Evolutionary conservation across 164 flowering plant genomes (phyloP).

Genomic region (Macadamia integrifolia): DNA sequence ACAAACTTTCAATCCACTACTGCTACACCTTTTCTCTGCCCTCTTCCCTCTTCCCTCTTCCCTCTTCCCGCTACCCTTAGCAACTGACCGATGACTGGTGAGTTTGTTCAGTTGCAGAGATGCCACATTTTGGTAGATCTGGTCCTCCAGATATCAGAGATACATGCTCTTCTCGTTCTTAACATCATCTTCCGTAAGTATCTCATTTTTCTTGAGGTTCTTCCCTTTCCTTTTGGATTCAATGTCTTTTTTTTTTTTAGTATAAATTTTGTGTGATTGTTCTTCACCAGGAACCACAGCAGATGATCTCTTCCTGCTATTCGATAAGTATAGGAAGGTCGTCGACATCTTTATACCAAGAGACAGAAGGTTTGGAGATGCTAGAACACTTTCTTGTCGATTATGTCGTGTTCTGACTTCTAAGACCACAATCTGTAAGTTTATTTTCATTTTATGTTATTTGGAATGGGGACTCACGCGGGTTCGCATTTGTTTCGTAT

Average conservation of each 20-base stretch:
- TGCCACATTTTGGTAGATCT: conserved; percentile 97
- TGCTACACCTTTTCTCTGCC: too few relatives aligned
- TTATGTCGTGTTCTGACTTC: background rate
- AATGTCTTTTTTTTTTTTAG: background rate
- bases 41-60: too few relatives aligned
- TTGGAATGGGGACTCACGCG: conserved; percentile 77
- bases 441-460: background rate
- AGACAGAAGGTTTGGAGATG: conserved; percentile 47
- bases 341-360: conserved; percentile 94
- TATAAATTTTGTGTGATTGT: background rate
- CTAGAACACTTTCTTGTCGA: background rate
- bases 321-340: conserved; percentile 90
- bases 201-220: conserved; percentile 3
- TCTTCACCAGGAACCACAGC: conserved; percentile 71
- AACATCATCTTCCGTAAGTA: conserved; percentile 90
- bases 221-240: background rate
- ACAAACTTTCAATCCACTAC: too few relatives aligned
- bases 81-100: too few relatives aligned
- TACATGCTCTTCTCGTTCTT: conserved; percentile 95
- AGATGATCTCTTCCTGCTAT: conserved; percentile 86
- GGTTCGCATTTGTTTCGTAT: conserved; percentile 72
- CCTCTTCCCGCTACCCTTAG: too few relatives aligned
- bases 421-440: background rate
- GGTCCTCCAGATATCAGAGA: conserved; percentile 96
- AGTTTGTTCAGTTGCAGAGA: conserved; percentile 9